Evolutionary conservation across 192 early-diverging fungal genomes (phyloP).

Genomic region (Chytriomyces confervae): DNA sequence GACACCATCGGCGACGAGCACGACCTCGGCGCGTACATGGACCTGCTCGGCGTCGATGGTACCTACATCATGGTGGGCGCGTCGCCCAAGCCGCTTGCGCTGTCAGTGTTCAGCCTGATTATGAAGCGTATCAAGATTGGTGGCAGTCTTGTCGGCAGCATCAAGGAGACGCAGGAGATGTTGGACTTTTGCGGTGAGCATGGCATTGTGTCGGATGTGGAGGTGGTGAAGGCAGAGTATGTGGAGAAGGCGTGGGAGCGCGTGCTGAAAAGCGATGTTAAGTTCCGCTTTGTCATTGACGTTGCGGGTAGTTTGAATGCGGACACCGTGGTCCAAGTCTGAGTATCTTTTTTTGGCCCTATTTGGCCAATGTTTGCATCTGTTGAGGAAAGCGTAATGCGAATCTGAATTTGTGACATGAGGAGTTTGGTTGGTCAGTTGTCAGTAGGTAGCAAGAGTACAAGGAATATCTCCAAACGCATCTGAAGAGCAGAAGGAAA

Average conservation of each 20-base stretch:
- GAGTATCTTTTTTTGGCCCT: too few species aligned
- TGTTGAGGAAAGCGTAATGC: too few species aligned
- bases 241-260: slow-evolving; percentile 32
- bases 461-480: too few species aligned
- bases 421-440: too few species aligned
- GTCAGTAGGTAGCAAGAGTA: too few species aligned
- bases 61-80: slow-evolving; percentile 41
- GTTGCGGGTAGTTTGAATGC: slow-evolving; percentile 4
- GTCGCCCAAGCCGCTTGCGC: slow-evolving; percentile 17
- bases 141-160: slow-evolving; percentile 31
- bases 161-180: slow-evolving; percentile 40
- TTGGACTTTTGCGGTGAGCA: slow-evolving; percentile 32
- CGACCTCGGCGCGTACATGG: slow-evolving; percentile 21
- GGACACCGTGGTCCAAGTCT: slow-evolving; percentile 3
- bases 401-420: too few species aligned
- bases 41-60: slow-evolving; percentile 38
- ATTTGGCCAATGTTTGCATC: too few species aligned
- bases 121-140: slow-evolving; percentile 25
- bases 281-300: slow-evolving; percentile 40
- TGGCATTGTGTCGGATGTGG: slow-evolving; percentile 26
- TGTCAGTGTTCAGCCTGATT: slow-evolving; percentile 37
- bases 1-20: slow-evolving; percentile 31
- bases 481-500: too few species aligned
- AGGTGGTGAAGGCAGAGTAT: slow-evolving; percentile 19
- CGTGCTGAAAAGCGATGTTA: slow-evolving; percentile 32